These are phyloP conservation scores for Flaveria brownii DNA, from an alignment of 129 eudicot species.

Conservation along the genomic window DNA sequence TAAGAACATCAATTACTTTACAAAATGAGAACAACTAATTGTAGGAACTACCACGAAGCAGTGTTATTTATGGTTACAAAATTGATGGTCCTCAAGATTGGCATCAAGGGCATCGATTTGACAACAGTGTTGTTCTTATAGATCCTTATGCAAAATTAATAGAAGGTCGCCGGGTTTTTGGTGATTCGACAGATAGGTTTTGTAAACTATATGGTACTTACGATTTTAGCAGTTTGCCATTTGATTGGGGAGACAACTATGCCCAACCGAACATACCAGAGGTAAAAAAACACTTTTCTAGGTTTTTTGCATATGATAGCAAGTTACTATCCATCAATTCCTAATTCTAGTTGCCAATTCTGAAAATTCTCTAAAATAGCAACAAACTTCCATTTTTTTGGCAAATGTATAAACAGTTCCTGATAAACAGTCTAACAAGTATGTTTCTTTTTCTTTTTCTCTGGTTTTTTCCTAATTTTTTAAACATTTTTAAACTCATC, in stretches of 20 bases:
- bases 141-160: constrained; percentile 92
- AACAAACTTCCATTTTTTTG: not conserved
- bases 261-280: constrained; percentile 84
- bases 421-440: not conserved
- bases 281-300: constrained; percentile 41
- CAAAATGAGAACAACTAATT: constrained; percentile 14
- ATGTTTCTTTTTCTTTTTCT: not conserved
- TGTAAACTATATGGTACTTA: constrained; percentile 73
- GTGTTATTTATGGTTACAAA: constrained; percentile 77
- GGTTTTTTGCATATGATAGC: not conserved
- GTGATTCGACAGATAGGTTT: constrained; percentile 59
- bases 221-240: constrained; percentile 73
- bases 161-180: constrained; percentile 85
- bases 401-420: not conserved
- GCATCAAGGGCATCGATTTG: constrained; percentile 96
- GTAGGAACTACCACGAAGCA: constrained; percentile 72
- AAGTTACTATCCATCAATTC: not conserved
- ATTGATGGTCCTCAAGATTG: constrained; percentile 83
- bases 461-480: not conserved
- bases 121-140: constrained; percentile 57
- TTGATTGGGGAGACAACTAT: constrained; percentile 90
- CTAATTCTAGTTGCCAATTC: not conserved
- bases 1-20: not conserved
- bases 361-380: not conserved
- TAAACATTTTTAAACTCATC: not conserved